Base-by-base conservation (phyloP, 192 early-diverging fungal species). In the Paraglomus occultum region DNA sequence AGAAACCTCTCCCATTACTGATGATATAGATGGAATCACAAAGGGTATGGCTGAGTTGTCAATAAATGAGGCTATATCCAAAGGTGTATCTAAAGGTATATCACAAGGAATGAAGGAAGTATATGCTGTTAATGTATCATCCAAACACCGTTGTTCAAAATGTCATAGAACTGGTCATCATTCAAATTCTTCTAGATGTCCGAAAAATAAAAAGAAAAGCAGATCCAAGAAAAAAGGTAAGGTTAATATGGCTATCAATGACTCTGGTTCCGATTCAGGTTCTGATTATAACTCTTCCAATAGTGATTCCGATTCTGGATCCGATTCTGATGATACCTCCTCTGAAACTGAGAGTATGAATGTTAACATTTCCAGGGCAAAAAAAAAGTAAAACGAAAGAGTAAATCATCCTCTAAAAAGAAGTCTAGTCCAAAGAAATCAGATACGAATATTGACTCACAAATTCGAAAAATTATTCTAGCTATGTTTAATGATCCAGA, bases 171-270 rank as follows among this genome's bases (percentile, higher is more conserved):
- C 3, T 18, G 50, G 50, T n/a, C 50, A 51, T 51, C 31, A 3
- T 31, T 31, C 31, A 31, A 51, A 51, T 51, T 51, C 50, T 51
- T 4, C 14, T 18, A 51, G 4, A 18, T 51, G 50, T 51, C 12
- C 50, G 12, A 14, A 18, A 23, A 64, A 50, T 23, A 64, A 50
- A 23, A 64, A 50, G 54, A 64, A 64, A 17, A 51, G 22, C 20
- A 64, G 48, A 18, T 64, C 63, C n/a, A 64, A 51, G 31, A 64
- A 64, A 39, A 64, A 50, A 64, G 63, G 63, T 50, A 64, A 50
- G 20, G 22, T 64, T 51, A 64, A 64, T 64, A 64, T 12, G 48
- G 48, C 17, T 64, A n/a, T n/a, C n/a, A n/a, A n/a, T 14, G 20
- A 64, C 39, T 64, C 63, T 18, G 48, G 63, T 64, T 64, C 63